Evolutionary conservation across 2,329 filamentous ascomycete species (phyloP), one percentile per base, ranked within the genome.

Genomic region (Tympanopsis confertula): DNA sequence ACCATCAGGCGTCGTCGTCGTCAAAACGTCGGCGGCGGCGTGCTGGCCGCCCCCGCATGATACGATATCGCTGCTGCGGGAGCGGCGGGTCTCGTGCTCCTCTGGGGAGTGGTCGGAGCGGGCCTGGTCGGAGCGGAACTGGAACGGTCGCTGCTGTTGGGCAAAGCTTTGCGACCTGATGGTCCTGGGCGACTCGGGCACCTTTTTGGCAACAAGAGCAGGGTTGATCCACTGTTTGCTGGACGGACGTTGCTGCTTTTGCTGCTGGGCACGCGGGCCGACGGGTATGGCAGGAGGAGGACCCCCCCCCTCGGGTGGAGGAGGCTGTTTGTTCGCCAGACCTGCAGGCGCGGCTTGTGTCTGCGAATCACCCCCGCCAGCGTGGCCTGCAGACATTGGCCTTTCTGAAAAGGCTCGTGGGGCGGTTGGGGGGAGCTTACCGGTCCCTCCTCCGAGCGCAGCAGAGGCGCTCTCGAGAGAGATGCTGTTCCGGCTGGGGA

Each of bases 191-290:
- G 69, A 73, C 14, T 71, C 68, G 2, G 69, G 65, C 0, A 57
- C 53, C 41, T 69, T 69, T 50, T 67, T 72, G 4, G 45, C 48
- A 4, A 45, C 45, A 4, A 69, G 46, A 19, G 62, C 65, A 3
- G 70, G 68, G 37, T 74, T 74, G 40, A 72, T 69, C 72, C 72
- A 77, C 51, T 75, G 71, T 46, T 73, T 74, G 49, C 70, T 74
- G 1, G 69, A 70, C 13, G 68, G 63, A 5, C 69, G 64, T 15
- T 59, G 55, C 17, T 46, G 61, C 35, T 61, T 60, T 35, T 61
- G 59, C 40, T 65, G 67, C 41, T 72, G 69, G 13, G 65, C 65
- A 24, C 71, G 65, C 22, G 71, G 71, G 7, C 70, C 71, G 3
- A 69, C 59, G 3, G 71, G 70, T 35, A 75, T 70, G 5, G 63